Conservation (phyloP, 2,329 filamentous ascomycete genomes). For the Raffaelea arxii region DNA sequence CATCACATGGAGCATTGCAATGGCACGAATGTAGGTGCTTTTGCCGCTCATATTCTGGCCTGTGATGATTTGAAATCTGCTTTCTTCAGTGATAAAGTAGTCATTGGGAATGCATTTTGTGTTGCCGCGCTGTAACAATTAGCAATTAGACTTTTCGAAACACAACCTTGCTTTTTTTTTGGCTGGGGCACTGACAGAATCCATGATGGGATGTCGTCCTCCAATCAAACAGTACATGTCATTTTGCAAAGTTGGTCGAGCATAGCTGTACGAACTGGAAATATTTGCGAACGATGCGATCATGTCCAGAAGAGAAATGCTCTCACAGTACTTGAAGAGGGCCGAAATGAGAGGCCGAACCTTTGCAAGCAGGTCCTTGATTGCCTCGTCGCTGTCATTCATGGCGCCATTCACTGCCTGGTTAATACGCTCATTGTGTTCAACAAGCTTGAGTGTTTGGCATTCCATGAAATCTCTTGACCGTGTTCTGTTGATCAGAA, state of each 20-base stretch:
- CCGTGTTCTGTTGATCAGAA: constrained; percentile 65
- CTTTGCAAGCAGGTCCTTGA: constrained; percentile 62
- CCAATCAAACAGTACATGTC: constrained; percentile 58
- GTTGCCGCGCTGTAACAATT: constrained; percentile 7
- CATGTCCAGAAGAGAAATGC: constrained; percentile 82
- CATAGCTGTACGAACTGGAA: constrained; percentile 46
- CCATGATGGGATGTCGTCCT: constrained; percentile 69
- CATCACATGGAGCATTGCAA: constrained; percentile 84
- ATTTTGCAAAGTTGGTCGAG: constrained; percentile 57
- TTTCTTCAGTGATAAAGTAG: constrained; percentile 70
- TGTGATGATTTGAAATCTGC: constrained; percentile 85
- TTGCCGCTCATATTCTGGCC: constrained; percentile 99
- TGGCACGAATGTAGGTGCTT: constrained; percentile 82
- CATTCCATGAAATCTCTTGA: constrained; percentile 76
- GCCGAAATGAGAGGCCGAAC: constrained; percentile 61
- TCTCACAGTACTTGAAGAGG: constrained; percentile 78
- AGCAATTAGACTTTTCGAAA: background rate
- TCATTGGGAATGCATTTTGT: constrained; percentile 79
- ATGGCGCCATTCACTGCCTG: constrained; percentile 79
- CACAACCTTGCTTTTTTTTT: background rate
- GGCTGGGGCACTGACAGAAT: constrained; percentile 37
- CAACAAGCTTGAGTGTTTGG: constrained; percentile 75
- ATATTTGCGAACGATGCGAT: constrained; percentile 66
- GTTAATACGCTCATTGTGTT: constrained; percentile 66
- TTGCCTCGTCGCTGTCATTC: constrained; percentile 66